phyloP scores from a whole-genome alignment of 371 early-diverging fungal species.

The Parasitella parasitica region DNA sequence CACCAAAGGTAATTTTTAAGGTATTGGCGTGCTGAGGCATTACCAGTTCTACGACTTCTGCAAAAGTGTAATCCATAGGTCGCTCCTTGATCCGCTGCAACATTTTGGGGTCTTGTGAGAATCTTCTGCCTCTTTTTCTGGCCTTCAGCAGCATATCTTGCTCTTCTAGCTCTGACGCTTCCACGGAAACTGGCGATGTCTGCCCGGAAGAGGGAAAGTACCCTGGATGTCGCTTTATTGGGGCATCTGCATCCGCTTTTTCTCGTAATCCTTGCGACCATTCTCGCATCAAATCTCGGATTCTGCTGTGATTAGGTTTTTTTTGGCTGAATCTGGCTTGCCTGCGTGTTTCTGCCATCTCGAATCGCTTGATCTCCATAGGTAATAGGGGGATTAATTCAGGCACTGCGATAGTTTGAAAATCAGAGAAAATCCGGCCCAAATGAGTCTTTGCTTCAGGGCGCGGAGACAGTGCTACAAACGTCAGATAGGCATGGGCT shows the following conservation, averaged over 20 bases:
- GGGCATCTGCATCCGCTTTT: conserved; percentile 32
- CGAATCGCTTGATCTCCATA: conserved; percentile 51
- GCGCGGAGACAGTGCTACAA: conserved; percentile 63
- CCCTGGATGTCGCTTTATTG: conserved; percentile 39
- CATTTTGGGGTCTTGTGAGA: conserved; percentile 42
- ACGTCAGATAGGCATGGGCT: conserved; percentile 74
- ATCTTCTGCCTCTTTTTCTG: conserved; percentile 27
- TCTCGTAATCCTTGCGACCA: conserved; percentile 45
- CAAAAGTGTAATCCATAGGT: conserved; percentile 55
- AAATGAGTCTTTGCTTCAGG: conserved; percentile 35
- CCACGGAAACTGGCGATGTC: neutral
- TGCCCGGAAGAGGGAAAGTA: conserved; percentile 1
- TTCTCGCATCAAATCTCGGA: conserved; percentile 36
- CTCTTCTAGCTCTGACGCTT: conserved; percentile 4
- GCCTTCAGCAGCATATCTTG: neutral
- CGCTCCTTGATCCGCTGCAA: conserved; percentile 29
- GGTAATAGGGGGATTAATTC: conserved; percentile 40
- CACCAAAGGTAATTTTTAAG: conserved; percentile 74
- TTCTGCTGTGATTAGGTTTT: conserved; percentile 9
- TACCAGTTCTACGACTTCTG: conserved; percentile 67
- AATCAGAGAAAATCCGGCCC: conserved; percentile 32
- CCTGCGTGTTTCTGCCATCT: conserved; percentile 61
- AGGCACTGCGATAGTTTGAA: conserved; percentile 48
- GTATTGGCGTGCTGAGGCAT: conserved; percentile 80
- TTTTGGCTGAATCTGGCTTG: conserved; percentile 29